Evolutionary conservation across 768 basidiomycete species (phyloP).

Genomic region (Paxillus ammoniavirescens): DNA sequence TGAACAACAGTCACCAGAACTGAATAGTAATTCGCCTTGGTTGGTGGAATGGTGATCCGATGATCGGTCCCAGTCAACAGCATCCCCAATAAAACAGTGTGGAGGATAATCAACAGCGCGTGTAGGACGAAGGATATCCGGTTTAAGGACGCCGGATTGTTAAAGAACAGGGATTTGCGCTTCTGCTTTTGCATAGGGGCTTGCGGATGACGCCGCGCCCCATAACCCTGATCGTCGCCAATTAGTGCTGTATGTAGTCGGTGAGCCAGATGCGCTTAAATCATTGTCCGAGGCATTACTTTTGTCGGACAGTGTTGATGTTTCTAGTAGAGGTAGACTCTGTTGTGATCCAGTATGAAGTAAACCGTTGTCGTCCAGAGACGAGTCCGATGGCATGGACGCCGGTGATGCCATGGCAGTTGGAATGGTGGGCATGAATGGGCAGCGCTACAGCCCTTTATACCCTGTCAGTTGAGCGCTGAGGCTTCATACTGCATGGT

Average conservation of each 20-base stretch:
- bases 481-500: too few species aligned
- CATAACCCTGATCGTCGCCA: background rate
- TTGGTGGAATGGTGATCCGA: background rate
- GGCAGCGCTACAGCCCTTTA: too few species aligned
- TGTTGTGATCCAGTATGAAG: background rate
- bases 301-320: background rate
- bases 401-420: too few species aligned
- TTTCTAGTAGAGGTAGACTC: background rate
- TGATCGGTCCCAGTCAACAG: background rate
- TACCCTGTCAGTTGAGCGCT: too few species aligned
- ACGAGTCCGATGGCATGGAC: too few species aligned
- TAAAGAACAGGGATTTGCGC: background rate
- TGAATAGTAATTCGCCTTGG: background rate
- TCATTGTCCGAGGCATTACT: background rate
- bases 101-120: background rate
- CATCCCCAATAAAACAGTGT: slow-evolving; percentile 4
- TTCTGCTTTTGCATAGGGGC: background rate
- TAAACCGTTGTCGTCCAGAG: too few species aligned
- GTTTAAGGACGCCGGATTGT: background rate
- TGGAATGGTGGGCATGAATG: too few species aligned
- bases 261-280: background rate
- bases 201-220: background rate
- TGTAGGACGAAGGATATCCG: background rate
- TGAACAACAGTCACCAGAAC: background rate
- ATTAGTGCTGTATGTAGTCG: background rate